Conservation (phyloP, 495 filamentous ascomycete species). For the Penicillium malachiteum region DNA sequence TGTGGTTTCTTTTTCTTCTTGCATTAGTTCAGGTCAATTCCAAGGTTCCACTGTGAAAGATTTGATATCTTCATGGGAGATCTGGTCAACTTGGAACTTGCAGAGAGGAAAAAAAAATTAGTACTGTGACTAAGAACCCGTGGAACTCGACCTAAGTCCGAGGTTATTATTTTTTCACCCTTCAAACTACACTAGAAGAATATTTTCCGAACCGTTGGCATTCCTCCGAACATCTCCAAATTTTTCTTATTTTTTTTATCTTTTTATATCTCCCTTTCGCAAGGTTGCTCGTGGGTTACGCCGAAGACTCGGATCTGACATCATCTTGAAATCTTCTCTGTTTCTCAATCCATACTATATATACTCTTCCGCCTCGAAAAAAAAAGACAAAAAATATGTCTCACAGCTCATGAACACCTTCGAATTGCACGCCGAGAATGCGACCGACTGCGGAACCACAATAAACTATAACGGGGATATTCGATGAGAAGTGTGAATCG, state of each 20-base stretch:
- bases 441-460: slow-evolving; percentile 25
- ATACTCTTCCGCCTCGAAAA: background rate
- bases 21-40: background rate
- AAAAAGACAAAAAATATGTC: slow-evolving; percentile 16
- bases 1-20: slow-evolving; percentile 1
- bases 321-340: background rate
- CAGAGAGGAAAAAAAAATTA: too few species aligned
- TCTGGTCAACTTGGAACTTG: background rate
- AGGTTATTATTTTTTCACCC: background rate
- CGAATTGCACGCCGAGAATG: slow-evolving; percentile 33
- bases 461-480: slow-evolving; percentile 20
- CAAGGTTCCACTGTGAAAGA: too few species aligned
- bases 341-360: background rate
- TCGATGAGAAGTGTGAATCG: slow-evolving; percentile 18
- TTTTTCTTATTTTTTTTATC: slow-evolving; percentile 6
- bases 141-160: too few species aligned
- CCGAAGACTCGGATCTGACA: background rate
- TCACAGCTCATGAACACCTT: slow-evolving; percentile 21
- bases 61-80: background rate
- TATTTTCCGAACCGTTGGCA: slow-evolving; percentile 17
- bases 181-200: slow-evolving; percentile 11
- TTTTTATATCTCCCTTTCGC: background rate
- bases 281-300: background rate
- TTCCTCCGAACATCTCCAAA: slow-evolving; percentile 4
- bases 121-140: too few species aligned